Base-by-base conservation (phyloP, 2,329 filamentous ascomycete genomes). In the Talaromyces sp. region DNA sequence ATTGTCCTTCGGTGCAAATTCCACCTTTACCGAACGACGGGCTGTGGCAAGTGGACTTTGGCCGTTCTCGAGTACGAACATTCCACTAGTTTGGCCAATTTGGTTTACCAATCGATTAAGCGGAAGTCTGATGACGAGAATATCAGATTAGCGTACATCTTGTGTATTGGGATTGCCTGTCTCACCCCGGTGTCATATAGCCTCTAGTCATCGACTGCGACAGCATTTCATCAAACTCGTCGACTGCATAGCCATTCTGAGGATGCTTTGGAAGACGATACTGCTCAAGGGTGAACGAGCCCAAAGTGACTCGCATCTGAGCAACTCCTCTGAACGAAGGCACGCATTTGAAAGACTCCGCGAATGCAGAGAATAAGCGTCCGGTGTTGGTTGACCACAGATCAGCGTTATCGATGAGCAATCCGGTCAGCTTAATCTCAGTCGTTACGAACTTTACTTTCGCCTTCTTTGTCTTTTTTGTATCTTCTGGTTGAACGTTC, bases 221-320 rank as follows among this genome's bases (percentile, higher is more conserved):
- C 43, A 82, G 62, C 78, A 81, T 80, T 25, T 74, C 72, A 45
- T 72, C 70, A 63, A 82, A 81, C 49, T 81, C 78, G 47, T 76
- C 74, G 64, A 78, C 73, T 2, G 67, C 65, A 67, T 79, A 78
- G 34, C 66, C 69, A 5, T 66, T 27, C 38, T 69, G 71, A 11
- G 67, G 69, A 36, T 74, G 67, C 1, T 69, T 60, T 0, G 77
- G 73, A 19, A 67, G 61, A 15, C 73, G 73, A 61, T 77, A 81
- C 13, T 74, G 69, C 10, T 76, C 72, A 27, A 82, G 72, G 3
- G 78, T 71, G 63, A 82, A 78, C 3, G 74, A 72, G 4, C 80
- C 80, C 58, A 82, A 75, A 27, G 78, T 78, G 2, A 79, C 73
- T 45, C 80, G 74, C 77, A 82, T 79, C 11, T 77, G 76, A 38